phyloP scores from a whole-genome alignment of 2,329 filamentous ascomycete species.

The Monosporascus sp. region DNA sequence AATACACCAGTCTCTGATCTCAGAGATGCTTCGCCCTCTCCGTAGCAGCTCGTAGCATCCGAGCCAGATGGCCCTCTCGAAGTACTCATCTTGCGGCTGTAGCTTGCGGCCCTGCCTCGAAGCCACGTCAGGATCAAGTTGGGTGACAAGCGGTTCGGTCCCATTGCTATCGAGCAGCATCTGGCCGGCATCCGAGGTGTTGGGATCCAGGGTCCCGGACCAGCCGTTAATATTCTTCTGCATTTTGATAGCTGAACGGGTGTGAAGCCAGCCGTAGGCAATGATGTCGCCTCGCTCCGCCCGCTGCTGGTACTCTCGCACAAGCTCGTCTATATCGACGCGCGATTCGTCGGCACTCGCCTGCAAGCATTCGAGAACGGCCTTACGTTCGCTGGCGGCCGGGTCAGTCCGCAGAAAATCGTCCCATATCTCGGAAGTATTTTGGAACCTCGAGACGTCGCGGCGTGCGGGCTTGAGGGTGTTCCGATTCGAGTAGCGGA shows the following conservation, averaged over 20 bases:
- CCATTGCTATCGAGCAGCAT: constrained; percentile 52
- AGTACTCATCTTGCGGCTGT: constrained; percentile 78
- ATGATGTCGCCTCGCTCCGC: constrained; percentile 77
- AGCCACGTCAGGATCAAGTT: constrained; percentile 88
- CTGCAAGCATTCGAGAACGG: constrained; percentile 83
- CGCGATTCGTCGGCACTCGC: constrained; percentile 61
- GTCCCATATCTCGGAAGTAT: constrained; percentile 45
- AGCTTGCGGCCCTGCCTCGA: constrained; percentile 71
- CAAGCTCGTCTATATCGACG: constrained; percentile 68
- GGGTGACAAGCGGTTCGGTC: constrained; percentile 67
- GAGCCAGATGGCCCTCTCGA: constrained; percentile 86
- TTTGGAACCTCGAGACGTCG: constrained; percentile 24
- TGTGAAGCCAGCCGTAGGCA: constrained; percentile 87
- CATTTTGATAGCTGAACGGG: constrained; percentile 81
- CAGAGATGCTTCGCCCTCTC: constrained; percentile 67
- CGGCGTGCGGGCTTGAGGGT: constrained; percentile 28
- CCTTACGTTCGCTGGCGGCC: constrained; percentile 69
- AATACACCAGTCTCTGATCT: constrained; percentile 80
- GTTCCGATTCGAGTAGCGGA: constrained; percentile 50
- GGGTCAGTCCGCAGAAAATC: constrained; percentile 70
- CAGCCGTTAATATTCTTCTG: constrained; percentile 73
- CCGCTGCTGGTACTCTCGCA: constrained; percentile 68
- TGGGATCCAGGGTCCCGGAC: constrained; percentile 59
- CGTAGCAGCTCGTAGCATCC: constrained; percentile 92
- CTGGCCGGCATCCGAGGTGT: constrained; percentile 49